Conservation (phyloP, 225 moss, liverwort and hornwort species). For the Marchantia polymorpha region DNA sequence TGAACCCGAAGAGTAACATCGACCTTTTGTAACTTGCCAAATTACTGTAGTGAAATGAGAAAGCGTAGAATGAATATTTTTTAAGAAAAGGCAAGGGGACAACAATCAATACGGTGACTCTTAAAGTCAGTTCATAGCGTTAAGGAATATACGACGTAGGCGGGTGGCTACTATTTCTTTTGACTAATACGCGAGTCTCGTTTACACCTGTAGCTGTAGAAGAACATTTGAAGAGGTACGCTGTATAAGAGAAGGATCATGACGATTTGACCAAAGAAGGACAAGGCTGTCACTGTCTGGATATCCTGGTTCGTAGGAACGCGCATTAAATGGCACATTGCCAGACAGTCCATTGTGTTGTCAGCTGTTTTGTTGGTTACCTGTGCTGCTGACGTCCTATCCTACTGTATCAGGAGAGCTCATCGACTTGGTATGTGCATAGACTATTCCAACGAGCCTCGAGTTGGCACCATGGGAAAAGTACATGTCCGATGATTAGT, state of each 20-base stretch:
- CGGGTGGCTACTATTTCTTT: background rate
- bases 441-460: background rate
- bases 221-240: background rate
- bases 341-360: background rate
- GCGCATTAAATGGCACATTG: background rate
- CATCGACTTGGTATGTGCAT: background rate
- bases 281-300: background rate
- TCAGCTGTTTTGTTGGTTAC: conserved; percentile 1
- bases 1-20: too few species aligned
- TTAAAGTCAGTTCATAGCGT: background rate
- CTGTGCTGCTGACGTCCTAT: background rate
- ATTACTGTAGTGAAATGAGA: too few species aligned
- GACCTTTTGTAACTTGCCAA: too few species aligned
- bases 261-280: background rate
- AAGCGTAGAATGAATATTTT: too few species aligned
- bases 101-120: background rate
- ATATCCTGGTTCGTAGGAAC: background rate
- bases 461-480: background rate
- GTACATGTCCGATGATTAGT: background rate
- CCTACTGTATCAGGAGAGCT: background rate
- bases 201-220: background rate
- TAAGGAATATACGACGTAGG: background rate
- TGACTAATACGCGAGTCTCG: background rate
- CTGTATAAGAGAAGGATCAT: too few species aligned
- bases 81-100: too few species aligned